Evolutionary conservation across 2,329 filamentous ascomycete genomes (phyloP).

Genomic region (Paraphoma chrysanthemicola): DNA sequence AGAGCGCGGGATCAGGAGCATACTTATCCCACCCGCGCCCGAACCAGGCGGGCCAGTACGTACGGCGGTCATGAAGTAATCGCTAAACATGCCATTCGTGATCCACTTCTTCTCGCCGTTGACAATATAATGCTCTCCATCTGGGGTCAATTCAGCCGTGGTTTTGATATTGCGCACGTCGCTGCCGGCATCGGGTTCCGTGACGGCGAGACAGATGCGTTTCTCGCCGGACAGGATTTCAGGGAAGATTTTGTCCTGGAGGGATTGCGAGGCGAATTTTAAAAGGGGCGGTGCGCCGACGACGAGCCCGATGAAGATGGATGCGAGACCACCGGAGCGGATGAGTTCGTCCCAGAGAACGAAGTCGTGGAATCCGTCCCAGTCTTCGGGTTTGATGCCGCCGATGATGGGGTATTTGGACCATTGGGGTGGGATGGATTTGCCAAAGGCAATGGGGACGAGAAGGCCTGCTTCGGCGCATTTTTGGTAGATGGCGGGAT

Average conservation of each 20-base stretch:
- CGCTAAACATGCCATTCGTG: constrained; percentile 44
- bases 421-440: constrained; percentile 35
- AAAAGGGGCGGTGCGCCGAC: constrained; percentile 39
- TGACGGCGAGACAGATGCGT: constrained; percentile 40
- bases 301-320: constrained; percentile 35
- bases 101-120: constrained; percentile 51
- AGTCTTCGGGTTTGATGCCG: constrained; percentile 50
- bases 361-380: constrained; percentile 49
- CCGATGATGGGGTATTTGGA: constrained; percentile 56
- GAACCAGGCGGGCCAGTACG: constrained; percentile 29
- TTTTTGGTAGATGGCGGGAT: constrained; percentile 30
- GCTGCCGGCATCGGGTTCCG: constrained; percentile 36
- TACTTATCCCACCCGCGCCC: constrained; percentile 38
- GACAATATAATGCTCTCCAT: constrained; percentile 45
- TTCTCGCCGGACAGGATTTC: constrained; percentile 37
- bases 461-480: constrained; percentile 38
- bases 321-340: constrained; percentile 33
- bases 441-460: constrained; percentile 40
- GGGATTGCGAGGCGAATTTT: constrained; percentile 27
- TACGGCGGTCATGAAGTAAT: constrained; percentile 44
- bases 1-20: constrained; percentile 39
- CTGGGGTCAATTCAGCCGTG: constrained; percentile 31
- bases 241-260: constrained; percentile 35
- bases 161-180: constrained; percentile 36
- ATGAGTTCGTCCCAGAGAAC: constrained; percentile 45